Evolutionary conservation across 129 eudicot genomes (phyloP), one percentile per base, ranked within the genome.

Genomic region (Pittosporum tobira): DNA sequence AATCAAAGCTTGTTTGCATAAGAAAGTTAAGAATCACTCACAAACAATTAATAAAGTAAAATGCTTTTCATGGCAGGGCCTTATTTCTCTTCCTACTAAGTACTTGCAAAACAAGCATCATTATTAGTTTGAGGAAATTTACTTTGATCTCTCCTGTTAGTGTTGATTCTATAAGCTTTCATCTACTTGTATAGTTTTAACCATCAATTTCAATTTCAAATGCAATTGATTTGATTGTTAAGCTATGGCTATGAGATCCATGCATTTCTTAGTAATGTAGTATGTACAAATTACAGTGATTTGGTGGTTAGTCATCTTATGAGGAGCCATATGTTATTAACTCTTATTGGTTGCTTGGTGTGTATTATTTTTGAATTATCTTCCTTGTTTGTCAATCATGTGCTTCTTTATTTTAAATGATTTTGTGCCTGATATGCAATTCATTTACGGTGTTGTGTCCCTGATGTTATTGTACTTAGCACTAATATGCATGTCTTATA

Each of bases 401-500:
- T 40, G 46, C 46, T 13, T 40, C 16, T 40, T 15, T 40, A 40
- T 40, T 15, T 13, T 40, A 14, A 10, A 40, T 10, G 46, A 40
- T 14, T 40, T 40, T 14, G 3, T 14, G n/a, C 15, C 11, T 40
- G 16, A 40, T 14, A 6, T 40, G 16, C 46, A 12, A 14, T 40
- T 40, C 16, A 14, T 40, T 40, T 14, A 40, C 14, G 14, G 34
- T 66, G 23, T 57, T 16, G 13, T 21, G 13, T 19, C 20, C 28
- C 37, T 7, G n/a, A n/a, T 27, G 18, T 21, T 37, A 24, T 12
- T 29, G 37, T 4, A 21, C 3, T 2, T 18, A 13, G 34, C 59
- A 21, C 75, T 72, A 23, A 75, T 59, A 64, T 52, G 49, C 62
- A 47, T 49, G 45, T 75, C 56, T 57, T 53, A 15, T 57, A 34